Evolutionary conservation across 2,329 filamentous ascomycete genomes (phyloP).

Genomic region (Aureobasidium namibiae): DNA sequence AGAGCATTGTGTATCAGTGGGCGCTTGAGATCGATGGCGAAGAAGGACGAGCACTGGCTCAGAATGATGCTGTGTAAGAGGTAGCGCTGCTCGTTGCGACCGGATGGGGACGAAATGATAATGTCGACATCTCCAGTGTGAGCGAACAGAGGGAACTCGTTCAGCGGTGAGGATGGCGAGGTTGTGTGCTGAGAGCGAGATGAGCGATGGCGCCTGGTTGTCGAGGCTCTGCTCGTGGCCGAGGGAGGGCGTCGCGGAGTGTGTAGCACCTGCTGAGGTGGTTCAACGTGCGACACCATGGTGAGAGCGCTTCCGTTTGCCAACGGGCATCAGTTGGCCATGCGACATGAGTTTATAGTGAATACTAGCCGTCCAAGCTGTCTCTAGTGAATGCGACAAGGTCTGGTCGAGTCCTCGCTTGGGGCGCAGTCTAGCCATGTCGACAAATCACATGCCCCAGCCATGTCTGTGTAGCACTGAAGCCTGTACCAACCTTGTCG

Average conservation of each 20-base stretch:
- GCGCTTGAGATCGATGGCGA: slow-evolving; percentile 68
- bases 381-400: neutral
- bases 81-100: slow-evolving; percentile 71
- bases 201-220: slow-evolving; percentile 59
- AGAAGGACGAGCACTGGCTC: slow-evolving; percentile 86
- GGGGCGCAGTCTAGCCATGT: slow-evolving; percentile 4
- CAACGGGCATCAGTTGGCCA: neutral
- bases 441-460: slow-evolving; percentile 4
- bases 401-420: neutral
- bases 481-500: neutral
- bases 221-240: slow-evolving; percentile 54
- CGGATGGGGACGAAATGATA: slow-evolving; percentile 52
- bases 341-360: neutral
- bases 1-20: slow-evolving; percentile 19
- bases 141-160: slow-evolving; percentile 87
- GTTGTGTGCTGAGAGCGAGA: slow-evolving; percentile 70
- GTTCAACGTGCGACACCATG: slow-evolving; percentile 59
- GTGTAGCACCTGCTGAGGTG: slow-evolving; percentile 23
- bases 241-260: slow-evolving; percentile 49
- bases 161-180: slow-evolving; percentile 47
- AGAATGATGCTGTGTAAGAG: slow-evolving; percentile 81
- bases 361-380: neutral
- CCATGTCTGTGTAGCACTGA: slow-evolving; percentile 3
- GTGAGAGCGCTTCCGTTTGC: neutral
- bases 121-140: slow-evolving; percentile 93